A percentile compares a stretch with the other conserved stretches of the same genome.
Conservation (phyloP, 2,329 filamentous ascomycete species). For the Monosporascus sp. region DNA sequence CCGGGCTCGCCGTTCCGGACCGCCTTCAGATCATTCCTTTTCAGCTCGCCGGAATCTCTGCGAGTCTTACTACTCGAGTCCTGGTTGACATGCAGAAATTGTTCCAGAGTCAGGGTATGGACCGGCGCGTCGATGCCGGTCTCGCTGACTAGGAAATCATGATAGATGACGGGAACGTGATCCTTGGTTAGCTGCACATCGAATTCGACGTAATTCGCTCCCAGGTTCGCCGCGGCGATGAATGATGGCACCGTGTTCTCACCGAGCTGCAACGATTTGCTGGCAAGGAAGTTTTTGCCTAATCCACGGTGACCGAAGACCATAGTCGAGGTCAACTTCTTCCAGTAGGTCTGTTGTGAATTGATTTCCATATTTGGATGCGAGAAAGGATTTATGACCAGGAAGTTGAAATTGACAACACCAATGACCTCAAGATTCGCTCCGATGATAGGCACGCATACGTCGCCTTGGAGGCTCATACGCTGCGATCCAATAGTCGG, state of each 20-base stretch:
- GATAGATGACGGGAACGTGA: conserved; percentile 95
- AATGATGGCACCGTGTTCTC: conserved; percentile 97
- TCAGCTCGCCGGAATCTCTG: conserved; percentile 18
- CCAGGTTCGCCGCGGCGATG: conserved; percentile 90
- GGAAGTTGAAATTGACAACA: conserved; percentile 92
- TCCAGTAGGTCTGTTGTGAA: conserved; percentile 93
- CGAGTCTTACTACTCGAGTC: conserved; percentile 41
- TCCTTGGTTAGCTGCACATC: conserved; percentile 99
- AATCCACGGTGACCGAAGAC: conserved; percentile 67
- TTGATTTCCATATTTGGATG: conserved; percentile 93
- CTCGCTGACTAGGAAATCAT: conserved; percentile 96
- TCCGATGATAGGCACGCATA: conserved; percentile 85
- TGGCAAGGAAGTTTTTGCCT: conserved; percentile 82
- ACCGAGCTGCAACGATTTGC: conserved; percentile 85
- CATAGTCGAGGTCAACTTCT: conserved; percentile 84
- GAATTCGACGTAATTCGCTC: conserved; percentile 69
- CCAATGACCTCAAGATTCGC: conserved; percentile 86
- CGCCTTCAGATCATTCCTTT: conserved; percentile 20
- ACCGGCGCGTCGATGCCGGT: conserved; percentile 96
- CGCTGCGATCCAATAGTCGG: conserved; percentile 76
- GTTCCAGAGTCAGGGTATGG: conserved; percentile 88
- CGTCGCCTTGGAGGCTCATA: conserved; percentile 88
- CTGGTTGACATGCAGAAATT: conserved; percentile 83
- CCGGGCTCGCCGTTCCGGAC: conserved; percentile 25
- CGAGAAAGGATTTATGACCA: conserved; percentile 88